Evolutionary conservation across 495 filamentous ascomycete genomes (phyloP), one percentile per base, ranked within the genome.

Genomic region (Lophiotrema nucula): DNA sequence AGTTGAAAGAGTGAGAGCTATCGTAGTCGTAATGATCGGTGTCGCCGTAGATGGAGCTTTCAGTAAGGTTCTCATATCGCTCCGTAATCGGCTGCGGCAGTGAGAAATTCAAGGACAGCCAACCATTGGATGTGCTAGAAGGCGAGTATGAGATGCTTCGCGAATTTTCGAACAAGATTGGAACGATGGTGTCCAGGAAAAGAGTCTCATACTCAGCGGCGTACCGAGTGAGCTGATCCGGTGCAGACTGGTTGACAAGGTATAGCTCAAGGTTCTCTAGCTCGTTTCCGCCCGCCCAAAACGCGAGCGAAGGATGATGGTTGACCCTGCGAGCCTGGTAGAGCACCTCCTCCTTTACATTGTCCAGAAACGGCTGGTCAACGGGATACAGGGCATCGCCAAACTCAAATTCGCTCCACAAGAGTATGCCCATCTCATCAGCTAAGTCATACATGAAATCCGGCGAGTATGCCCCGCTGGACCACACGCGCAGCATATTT

Each of bases 1-100:
- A 68, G 66, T 88, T 78, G 69, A 85, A 87, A 0, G 82, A 77
- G 18, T 77, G 60, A 8, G 55, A 62, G 27, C 77, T 76, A 62
- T 83, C 72, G 56, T 89, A 89, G 58, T 86, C 81, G 70, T 89
- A 89, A 64, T 83, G 79, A 53, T 88, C 85, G 2, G 84, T 87
- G 63, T 88, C 81, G 11, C 83, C 83, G 63, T 88, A 87, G 31
- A 86, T 79, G 3, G 72, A 70, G 1, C 83, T 83, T 15, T 69
- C 49, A 0, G 79, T 81, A 3, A 70, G 64, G 61, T 88, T 85
- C 38, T 80, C 56, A 65, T 88, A 88, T 39, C 85, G 72, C 64
- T 86, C 76, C 0, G 74, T 74, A 66, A 87, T 82, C 1, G 84
- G 83, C 8, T 80, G 72, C 0, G 81, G 72, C 2, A 73, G 70